Conservation (phyloP, 1,284 basidiomycete species). For the Cryptococcus wingfieldii region DNA sequence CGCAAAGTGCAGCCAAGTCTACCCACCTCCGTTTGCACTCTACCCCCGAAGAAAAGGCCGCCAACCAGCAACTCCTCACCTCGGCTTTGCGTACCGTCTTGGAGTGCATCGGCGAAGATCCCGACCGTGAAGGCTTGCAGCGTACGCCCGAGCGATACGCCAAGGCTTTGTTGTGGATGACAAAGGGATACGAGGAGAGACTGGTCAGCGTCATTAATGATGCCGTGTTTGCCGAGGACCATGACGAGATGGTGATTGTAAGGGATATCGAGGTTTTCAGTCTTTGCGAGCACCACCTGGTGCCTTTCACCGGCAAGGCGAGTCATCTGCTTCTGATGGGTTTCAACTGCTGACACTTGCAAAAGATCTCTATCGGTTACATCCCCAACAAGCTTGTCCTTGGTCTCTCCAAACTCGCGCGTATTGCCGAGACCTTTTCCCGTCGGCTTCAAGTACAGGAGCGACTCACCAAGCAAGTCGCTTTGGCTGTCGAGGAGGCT, state of each 20-base stretch:
- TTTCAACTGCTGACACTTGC: neutral
- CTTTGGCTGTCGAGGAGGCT: slow-evolving; percentile 93
- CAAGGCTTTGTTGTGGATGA: slow-evolving; percentile 98
- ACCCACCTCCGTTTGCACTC: slow-evolving; percentile 79
- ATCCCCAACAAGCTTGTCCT: slow-evolving; percentile 94
- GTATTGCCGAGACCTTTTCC: slow-evolving; percentile 97
- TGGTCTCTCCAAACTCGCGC: slow-evolving; percentile 93
- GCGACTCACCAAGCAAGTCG: slow-evolving; percentile 94
- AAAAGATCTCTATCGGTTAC: slow-evolving; percentile 72
- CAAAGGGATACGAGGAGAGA: slow-evolving; percentile 94
- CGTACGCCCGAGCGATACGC: slow-evolving; percentile 95
- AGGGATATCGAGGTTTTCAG: slow-evolving; percentile 96
- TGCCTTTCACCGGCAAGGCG: slow-evolving; percentile 97
- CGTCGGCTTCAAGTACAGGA: slow-evolving; percentile 96
- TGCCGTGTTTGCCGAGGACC: slow-evolving; percentile 97
- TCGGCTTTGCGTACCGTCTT: slow-evolving; percentile 85
- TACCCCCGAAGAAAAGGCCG: slow-evolving; percentile 65
- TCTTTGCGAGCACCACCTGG: slow-evolving; percentile 97
- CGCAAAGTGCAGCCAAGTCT: slow-evolving; percentile 65
- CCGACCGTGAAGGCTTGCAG: slow-evolving; percentile 82
- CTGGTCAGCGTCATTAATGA: slow-evolving; percentile 95
- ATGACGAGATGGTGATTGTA: slow-evolving; percentile 99
- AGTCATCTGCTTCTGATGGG: slow-evolving; percentile 28
- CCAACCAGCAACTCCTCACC: slow-evolving; percentile 71
- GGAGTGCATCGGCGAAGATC: slow-evolving; percentile 98